Evolutionary conservation across 2,329 filamentous ascomycete genomes (phyloP).

Genomic region (Nemania serpens): DNA sequence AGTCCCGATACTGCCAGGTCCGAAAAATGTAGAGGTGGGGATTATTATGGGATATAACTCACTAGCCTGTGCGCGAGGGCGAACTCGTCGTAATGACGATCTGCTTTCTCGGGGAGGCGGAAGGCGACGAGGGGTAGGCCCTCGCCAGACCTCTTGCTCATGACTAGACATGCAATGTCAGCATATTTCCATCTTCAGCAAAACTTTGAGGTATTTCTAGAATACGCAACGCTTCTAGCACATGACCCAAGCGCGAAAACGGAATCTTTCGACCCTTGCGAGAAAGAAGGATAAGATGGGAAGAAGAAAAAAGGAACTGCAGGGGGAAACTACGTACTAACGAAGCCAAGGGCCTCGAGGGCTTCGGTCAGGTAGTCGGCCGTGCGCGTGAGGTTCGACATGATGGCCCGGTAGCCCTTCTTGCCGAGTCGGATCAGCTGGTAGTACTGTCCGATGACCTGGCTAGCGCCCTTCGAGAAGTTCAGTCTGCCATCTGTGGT

Average conservation of each 20-base stretch:
- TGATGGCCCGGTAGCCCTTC: constrained; percentile 88
- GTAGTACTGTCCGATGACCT: constrained; percentile 97
- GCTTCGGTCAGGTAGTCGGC: constrained; percentile 82
- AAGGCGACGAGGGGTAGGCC: constrained; percentile 92
- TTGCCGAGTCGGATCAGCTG: constrained; percentile 94
- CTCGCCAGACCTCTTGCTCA: constrained; percentile 77
- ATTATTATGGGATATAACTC: background rate
- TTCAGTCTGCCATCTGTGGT: constrained; percentile 61
- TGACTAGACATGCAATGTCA: constrained; percentile 49
- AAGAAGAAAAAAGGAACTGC: background rate
- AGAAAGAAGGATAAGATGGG: background rate
- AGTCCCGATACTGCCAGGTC: too few relatives aligned
- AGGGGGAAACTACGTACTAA: constrained; percentile 49
- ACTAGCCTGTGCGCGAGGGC: constrained; percentile 77
- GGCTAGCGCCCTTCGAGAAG: constrained; percentile 93
- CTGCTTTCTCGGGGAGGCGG: constrained; percentile 64
- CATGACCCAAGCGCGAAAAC: background rate
- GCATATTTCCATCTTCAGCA: background rate
- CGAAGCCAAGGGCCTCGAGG: constrained; percentile 76
- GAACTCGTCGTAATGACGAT: constrained; percentile 73
- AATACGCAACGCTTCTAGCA: background rate
- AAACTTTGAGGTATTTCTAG: background rate
- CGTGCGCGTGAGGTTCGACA: constrained; percentile 89
- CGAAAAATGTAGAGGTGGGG: too few relatives aligned
- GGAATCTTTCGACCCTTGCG: background rate